Base-by-base conservation (phyloP, 768 basidiomycete species). In the Cubamyces lactineus region DNA sequence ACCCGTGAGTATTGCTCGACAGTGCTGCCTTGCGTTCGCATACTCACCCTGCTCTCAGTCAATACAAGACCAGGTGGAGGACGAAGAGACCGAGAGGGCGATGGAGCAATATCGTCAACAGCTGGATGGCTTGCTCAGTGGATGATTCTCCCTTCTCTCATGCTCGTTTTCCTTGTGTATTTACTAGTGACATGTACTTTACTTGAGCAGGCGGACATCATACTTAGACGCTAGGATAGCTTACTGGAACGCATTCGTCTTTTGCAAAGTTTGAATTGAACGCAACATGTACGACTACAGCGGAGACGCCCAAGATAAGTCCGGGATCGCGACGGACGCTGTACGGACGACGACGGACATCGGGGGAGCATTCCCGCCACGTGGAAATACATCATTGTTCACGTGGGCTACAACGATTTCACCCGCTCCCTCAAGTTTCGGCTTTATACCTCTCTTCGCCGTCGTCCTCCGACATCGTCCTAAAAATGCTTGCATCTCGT, bases 41-140 rank as follows among this genome's bases (percentile, higher is more conserved):
- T 43, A 26, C 16, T 26, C 28, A 23, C 28, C 9, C 34, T 41
- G 19, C 23, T 46, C 57, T 21, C 67, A 92, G 88, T 72, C 84
- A 49, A 60, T 80, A 66, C 82, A 92, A 71, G 84, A 86, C 67
- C 80, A 80, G 59, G 53, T 82, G 68, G 86, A 89, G 67, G 92
- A 94, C 65, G 89, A 91, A 69, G 92, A 94, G 75, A 87, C 86
- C 51, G 94, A 94, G 74, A 83, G 85, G 64, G 91, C 89, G 66
- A 91, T 96, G 88, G 92, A 95, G 74, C 84, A 88, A 65, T 96
- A 96, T 77, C 88, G 91, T 69, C 85, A 91, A 68, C 91, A 97
- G 72, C 81, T 98, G 65, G 88, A 93, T 59, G 94, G 94, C 56
- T 76, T 98, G 41, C 78, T 98, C 64, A 94, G 91, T 64, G 74